A percentile compares a stretch with the other conserved stretches of the same genome.
Evolutionary conservation across 2,329 filamentous ascomycete species (phyloP).

Genomic region (Clarireedia monteithiana): DNA sequence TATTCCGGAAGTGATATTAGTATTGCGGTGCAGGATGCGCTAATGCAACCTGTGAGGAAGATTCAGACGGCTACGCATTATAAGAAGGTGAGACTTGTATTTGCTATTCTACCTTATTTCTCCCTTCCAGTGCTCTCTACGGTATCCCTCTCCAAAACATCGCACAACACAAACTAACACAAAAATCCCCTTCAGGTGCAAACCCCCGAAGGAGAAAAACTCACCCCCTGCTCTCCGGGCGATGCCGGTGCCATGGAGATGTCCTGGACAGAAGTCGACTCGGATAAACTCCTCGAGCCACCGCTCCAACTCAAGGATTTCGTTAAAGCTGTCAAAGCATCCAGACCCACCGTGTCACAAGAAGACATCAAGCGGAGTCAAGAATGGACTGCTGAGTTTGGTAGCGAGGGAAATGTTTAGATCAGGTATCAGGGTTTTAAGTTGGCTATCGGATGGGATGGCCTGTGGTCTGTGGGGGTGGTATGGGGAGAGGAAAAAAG

Average conservation of each 20-base stretch:
- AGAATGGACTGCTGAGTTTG: slow-evolving; percentile 95
- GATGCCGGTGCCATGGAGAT: slow-evolving; percentile 82
- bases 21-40: slow-evolving; percentile 89
- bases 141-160: too few relatives aligned
- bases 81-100: slow-evolving; percentile 61
- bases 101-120: not conserved
- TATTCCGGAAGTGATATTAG: slow-evolving; percentile 95
- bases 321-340: slow-evolving; percentile 80
- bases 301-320: slow-evolving; percentile 87
- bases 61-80: slow-evolving; percentile 98
- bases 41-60: slow-evolving; percentile 96
- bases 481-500: too few relatives aligned
- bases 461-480: not conserved
- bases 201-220: slow-evolving; percentile 56
- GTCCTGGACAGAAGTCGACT: slow-evolving; percentile 83
- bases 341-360: slow-evolving; percentile 80
- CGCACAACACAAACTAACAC: slow-evolving; percentile 3
- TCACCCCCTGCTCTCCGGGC: slow-evolving; percentile 91
- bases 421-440: too few relatives aligned
- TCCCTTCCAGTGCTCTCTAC: not conserved
- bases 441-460: slow-evolving; percentile 8
- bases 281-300: slow-evolving; percentile 79
- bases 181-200: slow-evolving; percentile 46
- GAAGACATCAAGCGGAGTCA: slow-evolving; percentile 78
- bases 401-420: slow-evolving; percentile 62